Base-by-base conservation (phyloP, 2,329 filamentous ascomycete species). In the Teratosphaeriaceae sp. region DNA sequence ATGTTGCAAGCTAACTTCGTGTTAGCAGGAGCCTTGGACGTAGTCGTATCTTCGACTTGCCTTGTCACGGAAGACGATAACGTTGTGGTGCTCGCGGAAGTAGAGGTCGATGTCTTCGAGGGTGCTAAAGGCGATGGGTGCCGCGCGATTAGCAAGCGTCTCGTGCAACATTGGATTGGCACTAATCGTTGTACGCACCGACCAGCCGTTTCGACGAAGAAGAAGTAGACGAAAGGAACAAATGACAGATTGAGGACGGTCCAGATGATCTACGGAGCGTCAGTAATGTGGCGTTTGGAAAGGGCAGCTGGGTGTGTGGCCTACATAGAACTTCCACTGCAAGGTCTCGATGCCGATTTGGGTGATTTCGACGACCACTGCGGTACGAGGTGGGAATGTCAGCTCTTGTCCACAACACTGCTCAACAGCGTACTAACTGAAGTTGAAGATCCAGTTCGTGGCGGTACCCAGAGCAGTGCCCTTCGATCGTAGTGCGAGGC, bases 361-460 rank as follows among this genome's bases (percentile, higher is more conserved):
- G 1, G 59, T 61, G 37, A 60, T 58, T 35, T 60, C 55, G 6
- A 65, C 52, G 36, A 64, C 66, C 45, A 74, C n/a, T 73, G 51
- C 36, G 40, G 19, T 9, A 55, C 52, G 59, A 65, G n/a, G n/a
- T 65, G 64, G 70, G n/a, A 68, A 22, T 56, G 20, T 23, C 57
- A 65, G 66, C n/a, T n/a, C n/a, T n/a, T n/a, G n/a, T n/a, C n/a
- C n/a, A n/a, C n/a, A n/a, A n/a, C n/a, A n/a, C n/a, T n/a, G n/a
- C n/a, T n/a, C n/a, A n/a, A n/a, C n/a, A n/a, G n/a, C n/a, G n/a
- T n/a, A n/a, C n/a, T n/a, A n/a, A n/a, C n/a, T 69, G 0, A 68
- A 71, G 40, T 66, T 71, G 52, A 65, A 68, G 9, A 72, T 68
- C 72, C 72, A 75, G 38, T 75, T 73, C 0, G 71, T 74, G 0